Conservation (phyloP, 306 rosid species). For the Notholithocarpus densiflorus region DNA sequence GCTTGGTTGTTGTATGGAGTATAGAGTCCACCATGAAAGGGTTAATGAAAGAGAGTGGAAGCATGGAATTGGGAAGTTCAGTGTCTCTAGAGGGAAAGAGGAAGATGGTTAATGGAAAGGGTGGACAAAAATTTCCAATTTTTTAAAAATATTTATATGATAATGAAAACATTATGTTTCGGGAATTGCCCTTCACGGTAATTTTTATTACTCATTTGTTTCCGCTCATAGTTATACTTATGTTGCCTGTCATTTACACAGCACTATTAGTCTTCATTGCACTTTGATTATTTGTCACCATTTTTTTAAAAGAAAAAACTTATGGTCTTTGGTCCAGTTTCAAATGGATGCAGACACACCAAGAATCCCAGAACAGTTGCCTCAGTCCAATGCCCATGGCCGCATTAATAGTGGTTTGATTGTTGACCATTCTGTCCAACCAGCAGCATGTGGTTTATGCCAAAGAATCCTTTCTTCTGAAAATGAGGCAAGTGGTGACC, state of each 20-base stretch:
- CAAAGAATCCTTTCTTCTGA: constrained; percentile 48
- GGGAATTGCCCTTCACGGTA: background rate
- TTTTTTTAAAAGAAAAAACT: background rate
- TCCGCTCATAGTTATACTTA: background rate
- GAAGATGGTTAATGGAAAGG: background rate
- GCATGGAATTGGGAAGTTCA: background rate
- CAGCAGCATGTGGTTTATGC: constrained; percentile 61
- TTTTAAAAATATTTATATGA: background rate
- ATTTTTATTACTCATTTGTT: background rate
- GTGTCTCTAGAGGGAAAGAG: background rate
- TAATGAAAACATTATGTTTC: background rate
- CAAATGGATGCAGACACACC: constrained; percentile 54
- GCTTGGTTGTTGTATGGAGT: background rate
- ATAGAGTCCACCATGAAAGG: background rate
- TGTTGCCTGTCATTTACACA: background rate
- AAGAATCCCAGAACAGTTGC: constrained; percentile 30
- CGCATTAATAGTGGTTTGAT: constrained; percentile 15
- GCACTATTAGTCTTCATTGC: background rate
- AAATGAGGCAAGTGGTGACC: constrained; percentile 43
- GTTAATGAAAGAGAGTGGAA: background rate
- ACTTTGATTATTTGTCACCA: constrained; percentile 3
- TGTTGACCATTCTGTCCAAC: constrained; percentile 28
- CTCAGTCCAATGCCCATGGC: constrained; percentile 28
- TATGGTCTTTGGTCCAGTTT: constrained; percentile 31
- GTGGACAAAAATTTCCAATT: background rate